Base-by-base conservation (phyloP, 1,284 basidiomycete genomes). In the Tremellales sp. region DNA sequence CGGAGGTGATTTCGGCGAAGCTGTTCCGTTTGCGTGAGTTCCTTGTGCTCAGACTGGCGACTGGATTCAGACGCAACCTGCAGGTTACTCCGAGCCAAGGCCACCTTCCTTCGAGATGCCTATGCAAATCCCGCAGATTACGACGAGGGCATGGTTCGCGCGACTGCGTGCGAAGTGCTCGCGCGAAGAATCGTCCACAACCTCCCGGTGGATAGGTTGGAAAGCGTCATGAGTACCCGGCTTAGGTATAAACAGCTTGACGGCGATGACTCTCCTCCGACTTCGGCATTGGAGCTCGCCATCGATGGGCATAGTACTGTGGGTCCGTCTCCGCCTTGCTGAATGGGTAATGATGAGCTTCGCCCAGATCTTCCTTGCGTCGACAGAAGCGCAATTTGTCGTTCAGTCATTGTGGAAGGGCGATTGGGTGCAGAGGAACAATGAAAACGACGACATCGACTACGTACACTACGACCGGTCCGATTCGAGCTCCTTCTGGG, bases 81-180 rank as follows among this genome's bases (percentile, higher is more conserved):
- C 85, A 85, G 1, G 87, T 85, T 93, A 5, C 75, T 93, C n/a
- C 79, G 85, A 37, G 87, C 89, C 0, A 78, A 84, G 45, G 81
- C 81, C 18, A 80, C 85, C 46, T 93, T 93, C 57, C 78, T 86
- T 67, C 80, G 77, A 41, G 75, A 71, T 39, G 66, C 67, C 9
- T 56, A 60, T 32, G 35, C 50, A 27, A 69, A 70, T 48, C 70
- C 74, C 3, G 84, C 88, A 7, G 87, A 94, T 65, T 87, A 84
- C 61, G 89, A 83, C 48, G 92, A 95, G 74, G 90, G 90, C 58
- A 63, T 80, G 31, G 81, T 84, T 54, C 79, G 91, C 84, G 88
- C 85, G 37, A 78, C 79, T 26, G 86, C 91, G 3, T 94, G 91
- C 61, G 91, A 95, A 71, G 85, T 88, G 2, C 74, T 95, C 14